Base-by-base conservation (phyloP, 805 yeast genomes). In the Barnettozyma botsteinii region DNA sequence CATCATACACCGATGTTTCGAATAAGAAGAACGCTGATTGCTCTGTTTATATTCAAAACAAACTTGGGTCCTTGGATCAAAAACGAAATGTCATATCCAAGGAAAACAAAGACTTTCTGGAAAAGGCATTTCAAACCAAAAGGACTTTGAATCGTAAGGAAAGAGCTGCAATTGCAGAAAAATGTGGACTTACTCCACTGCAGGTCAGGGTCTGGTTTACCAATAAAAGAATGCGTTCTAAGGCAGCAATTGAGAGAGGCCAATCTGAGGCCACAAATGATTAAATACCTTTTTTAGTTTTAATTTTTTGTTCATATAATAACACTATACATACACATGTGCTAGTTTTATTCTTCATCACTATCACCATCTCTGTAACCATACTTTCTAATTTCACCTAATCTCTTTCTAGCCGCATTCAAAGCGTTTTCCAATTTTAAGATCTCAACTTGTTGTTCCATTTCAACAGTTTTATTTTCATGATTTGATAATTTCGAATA, bases 371-470 rank as follows among this genome's bases (percentile, higher is more conserved):
- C 85, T 43, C 71, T 69, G 59, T 87, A 87, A 41, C 89, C 81
- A 40, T 73, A 77, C 60, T 82, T 83, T 59, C 96, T 69, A 45
- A 88, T 87, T 50, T 85, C 94, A 22, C 94, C 93, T 46, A 87
- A 67, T 52, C 84, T 75, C 64, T 84, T 85, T 58, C 95, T 71
- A 1, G 96, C 93, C 17, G 74, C 60, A 34, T 64, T 65, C 50
- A 88, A 67, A 33, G 82, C 74, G 51, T 84, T 84, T 54, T 87
- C 96, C 41, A 87, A 67, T 60, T 84, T 85, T 61, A 87, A 68
- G 37, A 88, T 87, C 56, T 85, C 89, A 7, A 87, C 95, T 59
- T 87, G 96, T 60, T 86, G 95, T 56, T 86, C 95, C 95, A 87
- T 85, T 52, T 88, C 93, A 18, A 77, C 74, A 0, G 94, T 83